Evolutionary conservation across 2,329 filamentous ascomycete genomes (phyloP).

Genomic region (Colletotrichum melonis): DNA sequence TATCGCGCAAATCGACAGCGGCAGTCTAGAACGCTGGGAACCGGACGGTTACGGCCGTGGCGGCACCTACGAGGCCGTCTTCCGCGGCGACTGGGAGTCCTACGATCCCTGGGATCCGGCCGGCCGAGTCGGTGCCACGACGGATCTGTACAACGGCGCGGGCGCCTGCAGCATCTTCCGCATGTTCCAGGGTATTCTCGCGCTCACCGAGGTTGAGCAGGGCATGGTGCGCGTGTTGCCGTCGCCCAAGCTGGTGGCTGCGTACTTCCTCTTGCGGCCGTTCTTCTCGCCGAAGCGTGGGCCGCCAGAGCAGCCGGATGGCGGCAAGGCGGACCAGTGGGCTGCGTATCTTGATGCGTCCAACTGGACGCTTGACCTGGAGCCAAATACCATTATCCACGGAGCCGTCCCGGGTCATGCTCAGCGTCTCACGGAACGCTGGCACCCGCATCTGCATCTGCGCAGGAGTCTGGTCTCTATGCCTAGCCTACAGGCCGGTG

Average conservation of each 20-base stretch:
- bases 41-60: conserved; percentile 68
- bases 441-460: conserved; percentile 67
- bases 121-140: conserved; percentile 70
- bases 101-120: conserved; percentile 82
- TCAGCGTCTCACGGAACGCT: conserved; percentile 67
- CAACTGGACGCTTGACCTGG: conserved; percentile 56
- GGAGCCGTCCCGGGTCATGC: conserved; percentile 69
- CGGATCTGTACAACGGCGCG: conserved; percentile 78
- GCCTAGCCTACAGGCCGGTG: conserved; percentile 64
- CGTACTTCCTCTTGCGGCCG: conserved; percentile 59
- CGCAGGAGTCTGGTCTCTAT: conserved; percentile 65
- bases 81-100: conserved; percentile 77
- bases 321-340: conserved; percentile 50
- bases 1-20: conserved; percentile 72
- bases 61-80: conserved; percentile 74
- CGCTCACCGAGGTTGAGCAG: conserved; percentile 66
- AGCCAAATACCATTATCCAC: conserved; percentile 67
- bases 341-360: conserved; percentile 59
- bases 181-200: conserved; percentile 83
- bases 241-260: conserved; percentile 59
- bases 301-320: conserved; percentile 36
- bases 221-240: conserved; percentile 59
- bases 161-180: conserved; percentile 80
- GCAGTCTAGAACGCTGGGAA: conserved; percentile 75
- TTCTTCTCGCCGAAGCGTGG: conserved; percentile 55